Conservation (phyloP, 108 stramenopile species). For the Schizochytrium sp. region DNA sequence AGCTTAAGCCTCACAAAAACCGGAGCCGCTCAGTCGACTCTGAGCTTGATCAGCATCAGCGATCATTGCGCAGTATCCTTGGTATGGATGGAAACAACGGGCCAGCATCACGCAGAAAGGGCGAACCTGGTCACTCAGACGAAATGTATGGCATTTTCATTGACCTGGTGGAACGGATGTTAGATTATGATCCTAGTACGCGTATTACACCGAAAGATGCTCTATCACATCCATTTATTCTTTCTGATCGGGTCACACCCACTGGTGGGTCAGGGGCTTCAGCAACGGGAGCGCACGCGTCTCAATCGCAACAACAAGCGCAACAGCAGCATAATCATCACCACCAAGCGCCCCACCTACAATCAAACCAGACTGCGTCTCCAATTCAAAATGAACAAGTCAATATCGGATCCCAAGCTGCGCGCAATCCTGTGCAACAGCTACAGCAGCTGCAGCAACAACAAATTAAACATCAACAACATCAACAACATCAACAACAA, state of each 20-base stretch:
- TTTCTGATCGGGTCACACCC: constrained; percentile 10
- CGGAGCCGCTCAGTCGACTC: background rate
- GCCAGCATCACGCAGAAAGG: constrained; percentile 68
- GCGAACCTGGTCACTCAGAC: constrained; percentile 83
- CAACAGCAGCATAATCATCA: background rate
- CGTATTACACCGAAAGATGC: constrained; percentile 88
- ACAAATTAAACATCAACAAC: too few species aligned
- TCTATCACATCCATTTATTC: constrained; percentile 84
- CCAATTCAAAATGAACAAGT: too few species aligned
- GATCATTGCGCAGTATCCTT: constrained; percentile 25
- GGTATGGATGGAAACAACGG: constrained; percentile 68
- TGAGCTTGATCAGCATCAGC: background rate
- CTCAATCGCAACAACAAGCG: background rate
- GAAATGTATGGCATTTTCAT: constrained; percentile 89
- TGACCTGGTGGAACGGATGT: constrained; percentile 90
- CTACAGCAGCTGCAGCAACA: too few species aligned
- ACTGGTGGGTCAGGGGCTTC: background rate
- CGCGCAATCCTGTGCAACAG: too few species aligned
- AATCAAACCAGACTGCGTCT: too few species aligned
- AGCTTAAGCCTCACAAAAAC: constrained; percentile 10
- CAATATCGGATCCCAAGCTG: too few species aligned
- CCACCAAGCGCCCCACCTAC: too few species aligned
- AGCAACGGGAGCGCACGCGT: background rate
- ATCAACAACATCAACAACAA: background rate
- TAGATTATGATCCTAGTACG: constrained; percentile 82